Conservation (phyloP, 225 moss, liverwort and hornwort species). For the Marchantia polymorpha region DNA sequence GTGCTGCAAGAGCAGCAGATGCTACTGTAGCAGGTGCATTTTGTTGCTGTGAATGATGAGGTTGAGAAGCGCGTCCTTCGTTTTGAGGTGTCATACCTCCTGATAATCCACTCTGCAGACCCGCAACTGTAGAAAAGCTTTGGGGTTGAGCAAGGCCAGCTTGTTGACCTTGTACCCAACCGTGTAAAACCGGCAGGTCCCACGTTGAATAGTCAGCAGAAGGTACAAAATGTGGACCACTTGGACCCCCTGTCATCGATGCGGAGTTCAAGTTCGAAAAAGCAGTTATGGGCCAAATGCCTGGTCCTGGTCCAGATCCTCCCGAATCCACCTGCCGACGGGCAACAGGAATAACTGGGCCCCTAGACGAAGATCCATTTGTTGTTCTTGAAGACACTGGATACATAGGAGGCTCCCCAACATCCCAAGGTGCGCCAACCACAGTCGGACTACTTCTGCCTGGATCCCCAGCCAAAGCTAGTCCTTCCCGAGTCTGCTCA, state of each 20-base stretch:
- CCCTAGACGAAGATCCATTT: constrained; percentile 40
- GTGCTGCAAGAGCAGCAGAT: constrained; percentile 53
- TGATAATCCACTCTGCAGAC: constrained; percentile 34
- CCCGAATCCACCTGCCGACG: constrained; percentile 57
- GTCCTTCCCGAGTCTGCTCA: constrained; percentile 28
- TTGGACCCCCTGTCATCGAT: constrained; percentile 34
- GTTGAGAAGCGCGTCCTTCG: constrained; percentile 56
- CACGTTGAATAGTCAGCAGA: constrained; percentile 63
- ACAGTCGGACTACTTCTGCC: constrained; percentile 66
- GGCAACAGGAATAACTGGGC: constrained; percentile 54
- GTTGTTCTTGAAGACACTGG: constrained; percentile 37
- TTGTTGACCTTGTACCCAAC: constrained; percentile 82
- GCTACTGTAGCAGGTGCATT: constrained; percentile 57
- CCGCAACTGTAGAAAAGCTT: constrained; percentile 20
- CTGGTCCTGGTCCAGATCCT: constrained; percentile 46
- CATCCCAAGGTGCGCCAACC: constrained; percentile 90
- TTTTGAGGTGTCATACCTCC: constrained; percentile 35
- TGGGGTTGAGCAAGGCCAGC: constrained; percentile 40
- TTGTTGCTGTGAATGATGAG: constrained; percentile 33
- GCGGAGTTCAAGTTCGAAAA: constrained; percentile 61
- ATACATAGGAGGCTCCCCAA: constrained; percentile 53
- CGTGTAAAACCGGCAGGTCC: constrained; percentile 76
- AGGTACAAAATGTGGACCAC: constrained; percentile 61
- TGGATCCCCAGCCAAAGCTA: constrained; percentile 46
- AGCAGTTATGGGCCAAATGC: constrained; percentile 60